These are phyloP conservation scores for Salix brachista DNA, from an alignment of 345 rosid species.

Conservation along the genomic window DNA sequence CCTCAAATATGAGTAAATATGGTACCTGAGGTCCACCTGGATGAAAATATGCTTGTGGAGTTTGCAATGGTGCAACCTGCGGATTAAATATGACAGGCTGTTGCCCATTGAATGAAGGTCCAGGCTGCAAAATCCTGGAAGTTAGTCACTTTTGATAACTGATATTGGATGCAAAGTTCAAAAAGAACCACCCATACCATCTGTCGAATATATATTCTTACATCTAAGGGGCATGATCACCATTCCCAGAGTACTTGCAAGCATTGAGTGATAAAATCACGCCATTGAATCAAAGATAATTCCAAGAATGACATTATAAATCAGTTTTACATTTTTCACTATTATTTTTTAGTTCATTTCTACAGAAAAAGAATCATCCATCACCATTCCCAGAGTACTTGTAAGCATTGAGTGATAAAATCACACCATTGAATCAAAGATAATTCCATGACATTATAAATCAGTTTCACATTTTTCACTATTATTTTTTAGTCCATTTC, in stretches of 20 bases:
- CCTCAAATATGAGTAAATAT: neutral
- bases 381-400: neutral
- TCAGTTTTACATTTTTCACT: too few relatives aligned
- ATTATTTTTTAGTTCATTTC: too few relatives aligned
- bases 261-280: neutral
- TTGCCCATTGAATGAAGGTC: constrained; percentile 58
- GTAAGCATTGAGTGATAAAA: neutral
- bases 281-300: neutral
- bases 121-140: constrained; percentile 44
- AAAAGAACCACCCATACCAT: neutral
- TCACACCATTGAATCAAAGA: neutral
- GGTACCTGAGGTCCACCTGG: constrained; percentile 74
- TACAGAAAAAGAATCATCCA: neutral
- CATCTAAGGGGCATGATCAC: neutral
- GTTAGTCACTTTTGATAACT: constrained; percentile 11
- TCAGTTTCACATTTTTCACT: neutral
- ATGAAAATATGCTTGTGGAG: constrained; percentile 63
- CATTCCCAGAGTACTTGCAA: neutral
- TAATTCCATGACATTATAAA: neutral
- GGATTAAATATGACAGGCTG: constrained; percentile 63
- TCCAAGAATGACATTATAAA: neutral
- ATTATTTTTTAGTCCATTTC: neutral
- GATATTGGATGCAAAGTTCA: neutral
- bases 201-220: neutral
- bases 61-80: constrained; percentile 49